phyloP scores from a whole-genome alignment of 1,139 yeast genomes.

The Lodderomyces parapsilosis region DNA sequence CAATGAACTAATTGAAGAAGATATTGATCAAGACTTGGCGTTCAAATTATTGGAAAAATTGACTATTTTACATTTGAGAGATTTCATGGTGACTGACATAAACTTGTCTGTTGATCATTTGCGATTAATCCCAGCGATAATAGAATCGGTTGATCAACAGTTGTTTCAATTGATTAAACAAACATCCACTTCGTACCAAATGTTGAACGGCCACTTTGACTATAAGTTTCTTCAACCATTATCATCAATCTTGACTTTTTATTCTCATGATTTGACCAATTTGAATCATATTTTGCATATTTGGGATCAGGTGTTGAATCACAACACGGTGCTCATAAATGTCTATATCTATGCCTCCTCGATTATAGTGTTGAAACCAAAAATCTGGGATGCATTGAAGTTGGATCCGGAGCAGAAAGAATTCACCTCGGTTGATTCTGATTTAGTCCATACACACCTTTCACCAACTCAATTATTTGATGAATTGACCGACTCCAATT shows the following conservation, averaged over 20 bases:
- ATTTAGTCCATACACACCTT: slow-evolving; percentile 41
- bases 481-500: slow-evolving; percentile 28
- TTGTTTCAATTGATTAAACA: slow-evolving; percentile 50
- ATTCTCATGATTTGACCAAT: slow-evolving; percentile 67
- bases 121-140: slow-evolving; percentile 59
- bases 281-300: slow-evolving; percentile 50
- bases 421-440: slow-evolving; percentile 33
- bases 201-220: slow-evolving; percentile 35
- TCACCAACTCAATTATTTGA: slow-evolving; percentile 35
- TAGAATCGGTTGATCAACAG: slow-evolving; percentile 49
- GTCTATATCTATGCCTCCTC: slow-evolving; percentile 61
- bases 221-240: slow-evolving; percentile 59
- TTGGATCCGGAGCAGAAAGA: slow-evolving; percentile 14
- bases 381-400: slow-evolving; percentile 31
- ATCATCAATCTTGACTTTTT: slow-evolving; percentile 74
- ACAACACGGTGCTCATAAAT: slow-evolving; percentile 40
- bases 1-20: slow-evolving; percentile 10
- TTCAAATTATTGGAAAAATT: slow-evolving; percentile 54
- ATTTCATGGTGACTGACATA: slow-evolving; percentile 77
- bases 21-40: slow-evolving; percentile 37
- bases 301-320: slow-evolving; percentile 63
- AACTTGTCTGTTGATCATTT: slow-evolving; percentile 66
- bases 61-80: slow-evolving; percentile 67
- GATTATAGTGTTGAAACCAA: slow-evolving; percentile 39
- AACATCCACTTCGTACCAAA: slow-evolving; percentile 28